Conservation (phyloP, 768 basidiomycete genomes). For the Asterophora lycoperdoides region DNA sequence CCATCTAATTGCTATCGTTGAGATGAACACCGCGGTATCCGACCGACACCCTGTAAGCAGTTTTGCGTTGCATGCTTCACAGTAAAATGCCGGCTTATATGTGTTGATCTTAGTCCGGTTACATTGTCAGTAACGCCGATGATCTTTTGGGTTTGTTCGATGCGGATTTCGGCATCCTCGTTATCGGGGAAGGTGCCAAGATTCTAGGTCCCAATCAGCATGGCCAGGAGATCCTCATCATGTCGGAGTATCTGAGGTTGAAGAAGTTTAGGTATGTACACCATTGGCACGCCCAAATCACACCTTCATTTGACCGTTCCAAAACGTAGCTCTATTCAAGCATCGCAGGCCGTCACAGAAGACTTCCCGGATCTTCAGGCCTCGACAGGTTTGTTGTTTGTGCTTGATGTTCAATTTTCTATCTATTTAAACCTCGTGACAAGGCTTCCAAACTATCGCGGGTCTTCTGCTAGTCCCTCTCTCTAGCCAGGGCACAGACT, state of each 20-base stretch:
- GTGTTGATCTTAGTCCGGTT: conserved; percentile 44
- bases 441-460: conserved; percentile 59
- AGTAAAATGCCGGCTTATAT: background rate
- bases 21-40: conserved; percentile 71
- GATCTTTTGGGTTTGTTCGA: conserved; percentile 77
- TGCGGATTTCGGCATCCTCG: conserved; percentile 69
- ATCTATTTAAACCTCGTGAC: background rate
- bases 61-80: background rate
- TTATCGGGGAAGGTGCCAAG: conserved; percentile 68
- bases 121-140: conserved; percentile 77
- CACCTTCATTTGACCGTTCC: background rate
- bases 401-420: background rate
- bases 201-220: conserved; percentile 66
- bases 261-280: conserved; percentile 54
- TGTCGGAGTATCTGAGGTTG: conserved; percentile 75
- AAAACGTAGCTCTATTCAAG: conserved; percentile 54
- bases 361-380: conserved; percentile 73
- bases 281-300: background rate
- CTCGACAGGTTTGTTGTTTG: conserved; percentile 35
- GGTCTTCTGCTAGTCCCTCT: conserved; percentile 75
- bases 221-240: conserved; percentile 73
- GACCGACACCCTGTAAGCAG: conserved; percentile 53
- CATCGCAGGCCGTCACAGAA: conserved; percentile 58
- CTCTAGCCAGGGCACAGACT: conserved; percentile 68
- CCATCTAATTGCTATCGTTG: conserved; percentile 3